Conservation (phyloP, 208 protist species). For the Leishmania braziliensis region DNA sequence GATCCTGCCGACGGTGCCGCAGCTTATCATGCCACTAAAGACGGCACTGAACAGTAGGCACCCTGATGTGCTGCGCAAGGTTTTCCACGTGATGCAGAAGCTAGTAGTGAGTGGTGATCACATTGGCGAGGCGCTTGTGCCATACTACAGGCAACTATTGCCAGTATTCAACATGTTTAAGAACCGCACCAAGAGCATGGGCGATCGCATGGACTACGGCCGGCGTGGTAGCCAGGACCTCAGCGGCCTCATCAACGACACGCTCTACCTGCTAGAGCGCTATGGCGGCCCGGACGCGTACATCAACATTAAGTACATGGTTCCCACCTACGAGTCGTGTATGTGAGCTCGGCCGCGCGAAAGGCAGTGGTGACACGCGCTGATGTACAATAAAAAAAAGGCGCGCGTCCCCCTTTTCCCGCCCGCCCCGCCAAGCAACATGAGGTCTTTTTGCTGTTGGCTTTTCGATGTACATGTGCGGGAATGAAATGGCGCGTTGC, state of each 20-base stretch:
- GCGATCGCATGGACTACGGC: slow-evolving; percentile 96
- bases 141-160: slow-evolving; percentile 99
- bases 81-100: slow-evolving; percentile 97
- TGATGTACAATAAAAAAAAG: neutral
- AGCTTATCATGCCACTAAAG: slow-evolving; percentile 99
- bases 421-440: neutral
- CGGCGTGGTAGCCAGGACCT: slow-evolving; percentile 95
- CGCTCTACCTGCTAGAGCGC: slow-evolving; percentile 94
- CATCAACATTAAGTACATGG: slow-evolving; percentile 97
- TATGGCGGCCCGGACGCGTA: slow-evolving; percentile 94
- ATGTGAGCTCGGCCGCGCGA: slow-evolving; percentile 31
- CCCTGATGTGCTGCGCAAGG: slow-evolving; percentile 93
- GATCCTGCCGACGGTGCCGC: slow-evolving; percentile 98
- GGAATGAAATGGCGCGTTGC: neutral
- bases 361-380: neutral
- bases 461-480: neutral
- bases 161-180: slow-evolving; percentile 99
- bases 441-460: slow-evolving; percentile 9
- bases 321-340: slow-evolving; percentile 93
- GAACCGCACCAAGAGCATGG: slow-evolving; percentile 87
- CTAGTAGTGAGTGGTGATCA: slow-evolving; percentile 95
- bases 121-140: slow-evolving; percentile 97
- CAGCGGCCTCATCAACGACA: slow-evolving; percentile 97
- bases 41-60: slow-evolving; percentile 97
- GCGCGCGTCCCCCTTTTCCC: neutral